phyloP scores from a whole-genome alignment of 78 protist genomes.

The Chrysochromulina tobinii region DNA sequence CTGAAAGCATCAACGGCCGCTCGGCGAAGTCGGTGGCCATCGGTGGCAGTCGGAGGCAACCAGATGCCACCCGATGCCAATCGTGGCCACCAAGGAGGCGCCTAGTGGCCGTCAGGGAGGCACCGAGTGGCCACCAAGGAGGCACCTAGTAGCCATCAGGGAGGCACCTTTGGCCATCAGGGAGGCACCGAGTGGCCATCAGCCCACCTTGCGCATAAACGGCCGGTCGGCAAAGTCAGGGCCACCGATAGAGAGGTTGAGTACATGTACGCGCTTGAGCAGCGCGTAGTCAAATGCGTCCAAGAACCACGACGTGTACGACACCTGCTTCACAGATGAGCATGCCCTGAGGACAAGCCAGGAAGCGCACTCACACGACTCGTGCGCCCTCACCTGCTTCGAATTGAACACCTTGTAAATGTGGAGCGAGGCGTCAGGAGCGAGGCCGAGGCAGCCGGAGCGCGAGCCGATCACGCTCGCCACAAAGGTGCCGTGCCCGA shows the following conservation, averaged over 20 bases:
- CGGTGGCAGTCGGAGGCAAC: too few relatives aligned
- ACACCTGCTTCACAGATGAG: not conserved
- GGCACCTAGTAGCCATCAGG: too few relatives aligned
- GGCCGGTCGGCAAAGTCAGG: slow-evolving; percentile 92
- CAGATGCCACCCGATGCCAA: too few relatives aligned
- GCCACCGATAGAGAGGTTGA: slow-evolving; percentile 95
- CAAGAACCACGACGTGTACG: slow-evolving; percentile 13
- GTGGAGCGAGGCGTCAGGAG: slow-evolving; percentile 85
- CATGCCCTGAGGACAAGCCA: not conserved
- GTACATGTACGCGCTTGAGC: slow-evolving; percentile 52
- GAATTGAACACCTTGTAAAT: slow-evolving; percentile 83
- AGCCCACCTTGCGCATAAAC: slow-evolving; percentile 89
- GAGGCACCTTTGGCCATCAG: too few relatives aligned
- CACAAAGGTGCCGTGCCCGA: slow-evolving; percentile 94
- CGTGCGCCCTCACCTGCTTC: not conserved
- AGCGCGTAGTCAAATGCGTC: slow-evolving; percentile 45
- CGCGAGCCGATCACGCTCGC: slow-evolving; percentile 71
- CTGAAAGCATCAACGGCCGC: slow-evolving; percentile 91
- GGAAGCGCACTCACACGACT: not conserved
- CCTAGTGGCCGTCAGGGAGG: too few relatives aligned
- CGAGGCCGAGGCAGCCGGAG: slow-evolving; percentile 67
- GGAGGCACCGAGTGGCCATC: too few relatives aligned
- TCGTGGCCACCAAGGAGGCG: too few relatives aligned
- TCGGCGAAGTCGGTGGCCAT: slow-evolving; percentile 92
- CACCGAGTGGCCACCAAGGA: too few relatives aligned